Evolutionary conservation across 345 rosid genomes (phyloP), one percentile per base, ranked within the genome.

Genomic region (Eucalyptus guilfoylei): DNA sequence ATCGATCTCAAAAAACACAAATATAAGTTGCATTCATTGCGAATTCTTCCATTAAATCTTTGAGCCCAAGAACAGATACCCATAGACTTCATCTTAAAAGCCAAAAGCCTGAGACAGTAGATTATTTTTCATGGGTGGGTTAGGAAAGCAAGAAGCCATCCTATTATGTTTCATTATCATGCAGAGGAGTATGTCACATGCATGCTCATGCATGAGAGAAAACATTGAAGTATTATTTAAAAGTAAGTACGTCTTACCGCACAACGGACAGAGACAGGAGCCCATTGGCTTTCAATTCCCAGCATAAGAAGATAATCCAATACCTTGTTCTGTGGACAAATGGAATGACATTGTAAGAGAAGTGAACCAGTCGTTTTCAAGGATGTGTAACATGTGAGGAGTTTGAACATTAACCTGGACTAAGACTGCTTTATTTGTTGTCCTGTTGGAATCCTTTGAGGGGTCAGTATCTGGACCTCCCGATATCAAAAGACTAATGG

Each of bases 281-380:
- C 96, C 99, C 99, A 98, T 90, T 96, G 97, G 94, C 97, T 97
- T 93, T 97, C 99, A 85, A 97, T 94, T 88, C 99, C 98, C 94
- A 98, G 91, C 94, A 96, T 92, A 40, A 98, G 95, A 62, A 98
- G 96, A 92, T 93, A 90, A 89, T 97, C 99, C 91, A 98, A 91
- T 87, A 96, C 90, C 86, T 96, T 96, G 87, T 94, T 98, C 99
- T 98, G 90, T 93, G 90, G 64, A 85, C 81, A 54, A 88, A 91
- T 40, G 37, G 87, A 90, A 93, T 86, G 26, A 90, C 11, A 49
- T 83, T 48, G 87, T 48, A 86, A 87, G 60, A 91, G 92, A 88
- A 86, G 17, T 34, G 49, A 30, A 30, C 81, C 42, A 42, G 49
- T 10, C 86, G 54, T 48, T 50, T 76, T 30, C 69, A 42, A 86